Base-by-base conservation (phyloP, 2,329 filamentous ascomycete species). In the Didymosphaeria variabile region DNA sequence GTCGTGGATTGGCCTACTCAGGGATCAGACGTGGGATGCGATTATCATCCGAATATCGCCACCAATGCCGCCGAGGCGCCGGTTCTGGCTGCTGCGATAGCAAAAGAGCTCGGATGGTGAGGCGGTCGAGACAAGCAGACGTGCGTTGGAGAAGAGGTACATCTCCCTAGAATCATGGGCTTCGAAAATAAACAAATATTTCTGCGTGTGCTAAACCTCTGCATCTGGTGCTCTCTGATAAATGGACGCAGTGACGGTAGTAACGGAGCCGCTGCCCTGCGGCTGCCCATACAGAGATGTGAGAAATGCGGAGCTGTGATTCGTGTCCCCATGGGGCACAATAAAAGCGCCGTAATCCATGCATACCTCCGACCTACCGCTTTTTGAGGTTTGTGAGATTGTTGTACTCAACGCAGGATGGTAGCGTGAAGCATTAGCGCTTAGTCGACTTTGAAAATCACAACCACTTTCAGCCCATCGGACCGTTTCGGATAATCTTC, bases 1-100 rank as follows among this genome's bases (percentile, higher is more conserved):
- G 72, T 82, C 60, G 78, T 83, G 5, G 77, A 81, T 60, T 82
- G 79, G 71, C 79, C 80, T 0, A 69, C 70, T 5, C 80, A 83
- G 62, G 79, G 70, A 5, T 65, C 73, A 5, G 78, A 79, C n/a
- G 75, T 79, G 8, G 79, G 77, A 0, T 82, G 80, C 57, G 80
- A 82, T 61, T 81, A 80, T 49, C 80, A 82, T 59, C 80, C 80
- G 0, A 81, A 77, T 60, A 73, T 77, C 7, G 75, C 72, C 5
- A 81, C 80, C 5, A 71, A 82, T 47, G 73, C 71, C 8, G 59
- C 67, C 19, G 72, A 71, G 34, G 78, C 68, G 47, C 59, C 59
- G 4, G 51, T 78, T 2, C 66, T 80, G 12, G 58, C 58, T 13
- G 50, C 58, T 10, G 66, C 68, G 9, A 65, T 73, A 12, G 57